A percentile compares a stretch with the other conserved stretches of the same genome.
Conservation (phyloP, 805 yeast genomes). For the Hanseniaspora jakobsenii region DNA sequence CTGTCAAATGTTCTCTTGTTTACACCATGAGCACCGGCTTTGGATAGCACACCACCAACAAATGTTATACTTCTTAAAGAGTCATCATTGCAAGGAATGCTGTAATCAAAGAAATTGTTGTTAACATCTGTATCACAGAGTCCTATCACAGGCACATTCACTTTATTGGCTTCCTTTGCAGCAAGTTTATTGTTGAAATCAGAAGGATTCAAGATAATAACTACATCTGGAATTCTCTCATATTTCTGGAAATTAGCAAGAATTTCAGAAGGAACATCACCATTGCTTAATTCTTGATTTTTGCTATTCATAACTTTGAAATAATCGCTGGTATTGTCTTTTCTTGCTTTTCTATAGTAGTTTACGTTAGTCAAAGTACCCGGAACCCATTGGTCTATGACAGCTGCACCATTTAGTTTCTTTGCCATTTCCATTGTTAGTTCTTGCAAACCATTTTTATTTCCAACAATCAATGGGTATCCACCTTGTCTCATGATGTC, state of each 20-base stretch:
- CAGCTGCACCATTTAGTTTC: constrained; percentile 67
- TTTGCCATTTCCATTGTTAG: constrained; percentile 69
- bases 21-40: constrained; percentile 74
- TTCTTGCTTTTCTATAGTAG: constrained; percentile 21
- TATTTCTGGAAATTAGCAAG: constrained; percentile 60
- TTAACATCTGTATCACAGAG: constrained; percentile 89
- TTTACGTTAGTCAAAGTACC: constrained; percentile 82
- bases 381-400: constrained; percentile 80
- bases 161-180: constrained; percentile 65
- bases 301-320: not conserved
- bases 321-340: no score
- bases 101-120: constrained; percentile 79
- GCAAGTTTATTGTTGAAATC: constrained; percentile 60
- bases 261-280: constrained; percentile 50
- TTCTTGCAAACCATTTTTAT: constrained; percentile 62
- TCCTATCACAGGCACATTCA: constrained; percentile 85
- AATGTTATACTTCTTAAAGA: constrained; percentile 69
- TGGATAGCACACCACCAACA: constrained; percentile 69
- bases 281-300: constrained; percentile 4
- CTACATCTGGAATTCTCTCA: constrained; percentile 62
- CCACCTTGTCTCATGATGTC: constrained; percentile 82
- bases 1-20: constrained; percentile 38
- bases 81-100: constrained; percentile 94
- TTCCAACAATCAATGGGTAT: constrained; percentile 69
- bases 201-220: constrained; percentile 74